A percentile compares a stretch with the other conserved stretches of the same genome.
Conservation (phyloP, 495 filamentous ascomycete genomes). For the Trichoderma gamsii region DNA sequence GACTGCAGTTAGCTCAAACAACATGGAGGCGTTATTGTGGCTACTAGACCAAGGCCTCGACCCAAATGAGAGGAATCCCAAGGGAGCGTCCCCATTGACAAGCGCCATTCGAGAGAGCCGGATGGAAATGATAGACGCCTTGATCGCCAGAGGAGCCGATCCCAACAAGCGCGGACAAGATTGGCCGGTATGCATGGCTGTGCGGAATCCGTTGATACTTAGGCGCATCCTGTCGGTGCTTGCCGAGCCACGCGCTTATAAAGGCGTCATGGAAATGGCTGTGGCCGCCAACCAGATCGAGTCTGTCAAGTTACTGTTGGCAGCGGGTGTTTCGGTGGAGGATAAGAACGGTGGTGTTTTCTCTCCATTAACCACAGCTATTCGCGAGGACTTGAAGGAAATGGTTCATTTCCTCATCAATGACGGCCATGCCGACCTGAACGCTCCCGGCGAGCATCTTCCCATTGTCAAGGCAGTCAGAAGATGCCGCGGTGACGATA, state of each 20-base stretch:
- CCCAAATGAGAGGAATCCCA: constrained; percentile 42
- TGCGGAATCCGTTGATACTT: constrained; percentile 40
- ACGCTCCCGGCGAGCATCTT: constrained; percentile 48
- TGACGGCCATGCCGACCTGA: constrained; percentile 46
- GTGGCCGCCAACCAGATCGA: constrained; percentile 44
- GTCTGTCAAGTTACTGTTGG: constrained; percentile 41
- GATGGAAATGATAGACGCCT: constrained; percentile 39
- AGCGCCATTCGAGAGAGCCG: constrained; percentile 48
- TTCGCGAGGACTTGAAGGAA: constrained; percentile 44
- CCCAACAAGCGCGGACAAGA: constrained; percentile 47
- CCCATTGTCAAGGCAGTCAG: constrained; percentile 51
- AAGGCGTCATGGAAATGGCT: constrained; percentile 51
- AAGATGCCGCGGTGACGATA: constrained; percentile 39
- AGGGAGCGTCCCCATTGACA: constrained; percentile 43
- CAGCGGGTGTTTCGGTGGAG: constrained; percentile 45
- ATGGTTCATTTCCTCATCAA: constrained; percentile 46
- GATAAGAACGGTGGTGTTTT: constrained; percentile 54
- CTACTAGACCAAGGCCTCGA: constrained; percentile 44
- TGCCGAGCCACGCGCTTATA: constrained; percentile 40
- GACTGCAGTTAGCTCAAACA: constrained; percentile 46
- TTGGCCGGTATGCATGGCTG: constrained; percentile 52
- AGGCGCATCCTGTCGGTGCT: constrained; percentile 39
- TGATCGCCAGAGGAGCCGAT: constrained; percentile 46
- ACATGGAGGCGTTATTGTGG: constrained; percentile 42
- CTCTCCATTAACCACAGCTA: constrained; percentile 49